Evolutionary conservation across 805 yeast species (phyloP).

Genomic region (Candida adriatica): DNA sequence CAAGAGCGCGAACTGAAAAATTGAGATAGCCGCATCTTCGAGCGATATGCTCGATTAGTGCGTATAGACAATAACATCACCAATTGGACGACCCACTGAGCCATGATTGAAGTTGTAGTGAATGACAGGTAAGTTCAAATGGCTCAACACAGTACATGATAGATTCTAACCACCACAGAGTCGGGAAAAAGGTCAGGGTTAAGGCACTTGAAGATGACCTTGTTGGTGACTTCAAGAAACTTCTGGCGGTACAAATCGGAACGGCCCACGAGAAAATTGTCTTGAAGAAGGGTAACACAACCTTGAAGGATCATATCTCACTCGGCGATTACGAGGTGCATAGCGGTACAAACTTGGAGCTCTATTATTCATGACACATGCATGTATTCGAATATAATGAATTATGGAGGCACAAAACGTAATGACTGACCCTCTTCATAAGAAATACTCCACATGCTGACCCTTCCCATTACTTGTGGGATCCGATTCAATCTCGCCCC

Average conservation of each 20-base stretch:
- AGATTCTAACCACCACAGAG: constrained; percentile 30
- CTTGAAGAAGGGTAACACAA: constrained; percentile 78
- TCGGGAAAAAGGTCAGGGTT: constrained; percentile 83
- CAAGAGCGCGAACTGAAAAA: too few species aligned
- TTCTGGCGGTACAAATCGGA: constrained; percentile 78
- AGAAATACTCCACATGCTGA: constrained; percentile 46
- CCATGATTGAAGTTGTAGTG: constrained; percentile 66
- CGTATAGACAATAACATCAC: not conserved
- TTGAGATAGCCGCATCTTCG: too few species aligned
- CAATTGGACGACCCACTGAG: not conserved
- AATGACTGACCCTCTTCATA: too few species aligned
- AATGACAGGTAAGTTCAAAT: constrained; percentile 48
- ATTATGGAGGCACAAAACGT: constrained; percentile 1
- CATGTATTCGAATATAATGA: not conserved
- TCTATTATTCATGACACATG: constrained; percentile 52
- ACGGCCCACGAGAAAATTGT: constrained; percentile 55
- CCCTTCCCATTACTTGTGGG: constrained; percentile 13
- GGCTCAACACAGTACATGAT: not conserved
- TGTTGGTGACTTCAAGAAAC: constrained; percentile 83
- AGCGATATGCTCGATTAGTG: too few species aligned
- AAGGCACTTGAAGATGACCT: constrained; percentile 84
- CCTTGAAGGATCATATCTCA: constrained; percentile 83
- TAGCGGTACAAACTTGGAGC: constrained; percentile 79
- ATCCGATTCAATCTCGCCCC: constrained; percentile 9
- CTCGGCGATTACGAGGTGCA: constrained; percentile 94